Conservation (phyloP, 805 yeast species). For the Nakazawaea wyomingensis region DNA sequence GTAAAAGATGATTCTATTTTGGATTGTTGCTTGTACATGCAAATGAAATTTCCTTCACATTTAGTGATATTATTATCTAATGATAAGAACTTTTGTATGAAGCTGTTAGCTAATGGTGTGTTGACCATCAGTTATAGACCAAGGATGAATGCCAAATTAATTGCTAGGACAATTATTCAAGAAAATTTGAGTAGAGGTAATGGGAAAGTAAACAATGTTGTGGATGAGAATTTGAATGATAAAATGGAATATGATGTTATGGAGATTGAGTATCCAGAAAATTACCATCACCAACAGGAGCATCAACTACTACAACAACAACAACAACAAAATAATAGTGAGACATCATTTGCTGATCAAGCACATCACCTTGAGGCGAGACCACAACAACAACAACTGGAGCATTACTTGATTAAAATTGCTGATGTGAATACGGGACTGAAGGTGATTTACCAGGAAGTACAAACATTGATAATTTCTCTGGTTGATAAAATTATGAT, state of each 20-base stretch:
- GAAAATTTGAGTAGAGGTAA: constrained; percentile 22
- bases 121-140: constrained; percentile 54
- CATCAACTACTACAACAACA: not conserved
- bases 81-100: constrained; percentile 77
- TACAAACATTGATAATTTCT: constrained; percentile 33
- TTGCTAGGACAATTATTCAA: constrained; percentile 33
- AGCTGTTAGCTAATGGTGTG: constrained; percentile 64
- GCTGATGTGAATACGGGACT: constrained; percentile 18
- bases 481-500: constrained; percentile 48
- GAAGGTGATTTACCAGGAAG: constrained; percentile 33
- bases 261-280: constrained; percentile 14
- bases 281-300: not conserved
- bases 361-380: not conserved
- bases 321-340: not conserved
- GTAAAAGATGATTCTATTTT: constrained; percentile 76
- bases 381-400: not conserved
- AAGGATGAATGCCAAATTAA: constrained; percentile 38
- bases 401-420: constrained; percentile 5
- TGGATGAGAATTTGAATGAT: constrained; percentile 10
- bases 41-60: constrained; percentile 26
- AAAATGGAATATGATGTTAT: constrained; percentile 15
- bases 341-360: no score
- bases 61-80: constrained; percentile 67
- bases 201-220: not conserved
- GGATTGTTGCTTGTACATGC: constrained; percentile 74